These are phyloP conservation scores for Purshia tridentata DNA, from an alignment of 306 rosid genomes.

Conservation along the genomic window DNA sequence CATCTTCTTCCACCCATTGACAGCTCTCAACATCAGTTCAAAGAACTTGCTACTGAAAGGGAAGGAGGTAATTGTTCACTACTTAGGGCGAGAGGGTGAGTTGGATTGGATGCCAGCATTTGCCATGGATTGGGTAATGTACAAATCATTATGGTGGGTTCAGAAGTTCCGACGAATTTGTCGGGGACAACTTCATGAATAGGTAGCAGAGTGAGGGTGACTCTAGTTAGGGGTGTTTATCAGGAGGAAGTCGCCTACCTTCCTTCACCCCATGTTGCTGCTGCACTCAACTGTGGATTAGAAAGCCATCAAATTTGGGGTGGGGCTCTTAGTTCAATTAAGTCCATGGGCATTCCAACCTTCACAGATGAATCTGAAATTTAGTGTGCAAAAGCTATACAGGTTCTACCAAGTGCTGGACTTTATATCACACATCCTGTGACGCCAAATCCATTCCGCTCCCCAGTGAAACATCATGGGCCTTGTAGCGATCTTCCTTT, in stretches of 20 bases:
- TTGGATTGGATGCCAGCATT: slow-evolving; percentile 70
- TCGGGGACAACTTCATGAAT: slow-evolving; percentile 46
- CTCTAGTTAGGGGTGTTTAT: slow-evolving; percentile 39
- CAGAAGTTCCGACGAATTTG: slow-evolving; percentile 42
- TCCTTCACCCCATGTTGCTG: slow-evolving; percentile 34
- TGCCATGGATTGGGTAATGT: slow-evolving; percentile 60
- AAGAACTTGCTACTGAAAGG: slow-evolving; percentile 60
- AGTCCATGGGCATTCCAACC: slow-evolving; percentile 42
- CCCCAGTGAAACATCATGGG: slow-evolving; percentile 50
- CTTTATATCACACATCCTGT: slow-evolving; percentile 57
- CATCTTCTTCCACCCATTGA: slow-evolving; percentile 58
- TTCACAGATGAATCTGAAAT: slow-evolving; percentile 46
- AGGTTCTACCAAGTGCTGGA: slow-evolving; percentile 34
- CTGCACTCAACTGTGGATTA: slow-evolving; percentile 41
- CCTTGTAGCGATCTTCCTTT: slow-evolving; percentile 58
- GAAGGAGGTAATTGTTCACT: slow-evolving; percentile 60
- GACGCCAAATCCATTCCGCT: slow-evolving; percentile 63
- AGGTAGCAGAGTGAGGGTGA: slow-evolving; percentile 44
- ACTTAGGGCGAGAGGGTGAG: slow-evolving; percentile 66
- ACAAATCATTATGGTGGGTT: slow-evolving; percentile 48
- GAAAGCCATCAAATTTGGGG: slow-evolving; percentile 31
- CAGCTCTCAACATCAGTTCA: slow-evolving; percentile 53
- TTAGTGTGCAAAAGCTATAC: slow-evolving; percentile 33
- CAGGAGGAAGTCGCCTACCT: slow-evolving; percentile 47
- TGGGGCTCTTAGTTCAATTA: slow-evolving; percentile 37